A percentile compares a stretch with the other conserved stretches of the same genome.
These are phyloP conservation scores for Stereum hirsutum DNA, from an alignment of 1,284 basidiomycete species.

Conservation along the genomic window DNA sequence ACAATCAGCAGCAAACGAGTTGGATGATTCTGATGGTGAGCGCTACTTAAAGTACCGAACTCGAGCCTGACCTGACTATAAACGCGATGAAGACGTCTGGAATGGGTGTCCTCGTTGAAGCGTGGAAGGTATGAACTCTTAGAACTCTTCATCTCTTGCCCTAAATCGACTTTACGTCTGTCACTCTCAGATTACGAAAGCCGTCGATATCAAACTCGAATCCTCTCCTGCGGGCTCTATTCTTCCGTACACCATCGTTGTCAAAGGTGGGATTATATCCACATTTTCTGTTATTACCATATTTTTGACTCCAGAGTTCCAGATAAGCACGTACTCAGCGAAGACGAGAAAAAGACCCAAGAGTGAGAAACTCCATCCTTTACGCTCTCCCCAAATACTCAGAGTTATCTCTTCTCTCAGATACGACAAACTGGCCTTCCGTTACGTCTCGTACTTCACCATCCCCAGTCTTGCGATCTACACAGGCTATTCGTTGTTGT, in stretches of 20 bases:
- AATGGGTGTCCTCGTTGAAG: slow-evolving; percentile 85
- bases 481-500: slow-evolving; percentile 84
- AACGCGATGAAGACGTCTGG: too few relatives aligned
- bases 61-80: too few relatives aligned
- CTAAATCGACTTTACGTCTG: background rate
- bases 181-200: slow-evolving; percentile 61
- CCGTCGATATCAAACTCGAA: slow-evolving; percentile 74
- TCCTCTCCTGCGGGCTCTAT: slow-evolving; percentile 48
- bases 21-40: slow-evolving; percentile 95
- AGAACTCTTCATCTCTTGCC: slow-evolving; percentile 6
- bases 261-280: slow-evolving; percentile 54
- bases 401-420: slow-evolving; percentile 25
- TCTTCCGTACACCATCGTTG: slow-evolving; percentile 74
- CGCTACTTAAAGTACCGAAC: too few relatives aligned
- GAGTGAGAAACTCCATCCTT: slow-evolving; percentile 47
- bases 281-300: background rate
- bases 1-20: slow-evolving; percentile 91
- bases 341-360: slow-evolving; percentile 97
- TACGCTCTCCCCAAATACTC: slow-evolving; percentile 14
- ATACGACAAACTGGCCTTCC: slow-evolving; percentile 83
- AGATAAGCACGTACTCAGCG: slow-evolving; percentile 90
- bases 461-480: slow-evolving; percentile 83
- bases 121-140: slow-evolving; percentile 90
- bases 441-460: slow-evolving; percentile 83
- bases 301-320: slow-evolving; percentile 1